A percentile compares a stretch with the other conserved stretches of the same genome.
Conservation (phyloP, 345 rosid species). For the Sapria himalayana region DNA sequence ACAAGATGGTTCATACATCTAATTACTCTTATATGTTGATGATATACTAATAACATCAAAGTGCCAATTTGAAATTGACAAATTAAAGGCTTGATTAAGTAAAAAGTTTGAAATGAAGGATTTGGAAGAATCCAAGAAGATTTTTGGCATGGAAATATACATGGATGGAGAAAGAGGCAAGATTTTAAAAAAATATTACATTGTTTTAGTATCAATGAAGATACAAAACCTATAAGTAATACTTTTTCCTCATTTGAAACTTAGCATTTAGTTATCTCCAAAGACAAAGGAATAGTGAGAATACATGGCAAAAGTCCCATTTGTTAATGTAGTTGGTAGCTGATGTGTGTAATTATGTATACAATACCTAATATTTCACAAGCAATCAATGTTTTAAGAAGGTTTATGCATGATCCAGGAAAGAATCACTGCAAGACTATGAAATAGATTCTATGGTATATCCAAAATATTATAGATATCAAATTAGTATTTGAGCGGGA, state of each 20-base stretch:
- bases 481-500: not conserved
- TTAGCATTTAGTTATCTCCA: not conserved
- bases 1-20: not conserved
- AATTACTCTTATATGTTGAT: constrained; percentile 2
- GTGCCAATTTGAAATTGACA: not conserved
- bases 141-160: constrained; percentile 3
- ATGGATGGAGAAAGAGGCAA: not conserved
- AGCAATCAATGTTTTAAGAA: not conserved
- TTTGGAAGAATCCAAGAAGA: not conserved
- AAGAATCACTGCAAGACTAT: not conserved
- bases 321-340: not conserved
- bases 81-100: not conserved
- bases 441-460: not conserved
- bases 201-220: not conserved
- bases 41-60: not conserved
- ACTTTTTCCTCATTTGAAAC: not conserved
- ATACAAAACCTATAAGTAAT: not conserved
- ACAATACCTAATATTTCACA: too few species aligned
- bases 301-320: not conserved
- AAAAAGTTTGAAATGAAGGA: constrained; percentile 3
- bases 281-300: not conserved
- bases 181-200: not conserved
- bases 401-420: not conserved
- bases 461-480: not conserved
- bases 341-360: not conserved